Percentiles rank a stretch among this genome's conserved stretches.
Evolutionary conservation across 139 green algal genomes (phyloP).

Genomic region (Haematococcus lacustris): DNA sequence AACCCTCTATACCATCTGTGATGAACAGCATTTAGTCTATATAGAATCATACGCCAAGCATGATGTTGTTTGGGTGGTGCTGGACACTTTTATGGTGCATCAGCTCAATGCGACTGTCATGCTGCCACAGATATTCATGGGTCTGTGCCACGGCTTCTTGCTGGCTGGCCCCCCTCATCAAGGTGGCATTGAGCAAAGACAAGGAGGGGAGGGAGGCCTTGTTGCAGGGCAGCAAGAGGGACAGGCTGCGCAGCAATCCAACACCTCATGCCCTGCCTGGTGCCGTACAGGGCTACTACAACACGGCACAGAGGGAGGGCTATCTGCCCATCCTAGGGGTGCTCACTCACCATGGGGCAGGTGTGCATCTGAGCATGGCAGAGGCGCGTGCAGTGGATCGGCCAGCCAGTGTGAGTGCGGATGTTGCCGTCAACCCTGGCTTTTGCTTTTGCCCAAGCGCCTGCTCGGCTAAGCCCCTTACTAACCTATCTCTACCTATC

Average conservation of each 20-base stretch:
- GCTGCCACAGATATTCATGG: neutral
- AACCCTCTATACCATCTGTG: neutral
- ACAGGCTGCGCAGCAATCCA: neutral
- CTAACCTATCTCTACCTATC: too few relatives aligned
- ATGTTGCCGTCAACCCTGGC: slow-evolving; percentile 3
- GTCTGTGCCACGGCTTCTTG: neutral
- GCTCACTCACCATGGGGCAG: slow-evolving; percentile 24
- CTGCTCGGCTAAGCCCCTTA: too few relatives aligned
- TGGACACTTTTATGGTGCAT: too few relatives aligned
- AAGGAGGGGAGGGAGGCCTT: neutral
- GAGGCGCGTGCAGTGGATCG: slow-evolving; percentile 15
- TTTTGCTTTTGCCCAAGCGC: too few relatives aligned
- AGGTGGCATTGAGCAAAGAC: neutral
- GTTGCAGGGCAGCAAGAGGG: neutral
- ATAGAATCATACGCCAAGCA: neutral
- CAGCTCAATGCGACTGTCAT: neutral
- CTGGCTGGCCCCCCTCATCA: neutral
- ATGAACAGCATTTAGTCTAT: neutral
- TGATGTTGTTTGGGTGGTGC: too few relatives aligned
- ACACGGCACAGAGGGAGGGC: slow-evolving; percentile 29
- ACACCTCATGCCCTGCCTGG: neutral
- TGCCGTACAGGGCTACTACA: slow-evolving; percentile 32
- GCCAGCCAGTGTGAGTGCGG: neutral
- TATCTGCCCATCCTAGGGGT: slow-evolving; percentile 36
- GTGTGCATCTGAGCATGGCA: slow-evolving; percentile 16